These are phyloP conservation scores for Mallotus repandus DNA, from an alignment of 441 rosid species.

Conservation along the genomic window DNA sequence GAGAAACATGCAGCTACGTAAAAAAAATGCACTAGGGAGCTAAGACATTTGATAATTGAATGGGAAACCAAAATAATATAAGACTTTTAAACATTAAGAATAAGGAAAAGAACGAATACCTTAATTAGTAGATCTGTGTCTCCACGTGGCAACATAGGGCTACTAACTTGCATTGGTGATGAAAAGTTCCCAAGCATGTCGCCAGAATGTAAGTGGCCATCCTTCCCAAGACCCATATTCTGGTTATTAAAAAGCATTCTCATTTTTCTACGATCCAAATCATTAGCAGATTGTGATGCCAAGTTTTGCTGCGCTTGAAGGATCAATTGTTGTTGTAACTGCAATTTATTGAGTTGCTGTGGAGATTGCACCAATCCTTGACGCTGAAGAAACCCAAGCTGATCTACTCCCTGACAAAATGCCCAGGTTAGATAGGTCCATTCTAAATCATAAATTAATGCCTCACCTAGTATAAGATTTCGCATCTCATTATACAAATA, in stretches of 20 bases:
- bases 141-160: conserved; percentile 49
- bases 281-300: conserved; percentile 62
- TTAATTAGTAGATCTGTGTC: conserved; percentile 59
- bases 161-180: conserved; percentile 54
- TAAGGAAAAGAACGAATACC: conserved; percentile 33
- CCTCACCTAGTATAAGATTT: background rate
- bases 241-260: conserved; percentile 67
- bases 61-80: background rate
- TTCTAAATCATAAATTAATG: background rate
- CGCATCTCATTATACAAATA: background rate
- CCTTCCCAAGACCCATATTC: conserved; percentile 60
- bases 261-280: conserved; percentile 58
- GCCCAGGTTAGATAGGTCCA: background rate
- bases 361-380: conserved; percentile 73
- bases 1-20: conserved; percentile 16
- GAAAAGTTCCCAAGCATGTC: conserved; percentile 56
- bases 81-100: background rate
- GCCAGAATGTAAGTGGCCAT: conserved; percentile 51
- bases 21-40: conserved; percentile 17
- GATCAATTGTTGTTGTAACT: conserved; percentile 78
- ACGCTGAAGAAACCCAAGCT: conserved; percentile 64
- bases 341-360: conserved; percentile 65
- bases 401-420: conserved; percentile 69
- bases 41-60: background rate
- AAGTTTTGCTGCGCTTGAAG: conserved; percentile 74